phyloP scores from a whole-genome alignment of 192 early-diverging fungal species.

The Entomortierella parvispora region DNA sequence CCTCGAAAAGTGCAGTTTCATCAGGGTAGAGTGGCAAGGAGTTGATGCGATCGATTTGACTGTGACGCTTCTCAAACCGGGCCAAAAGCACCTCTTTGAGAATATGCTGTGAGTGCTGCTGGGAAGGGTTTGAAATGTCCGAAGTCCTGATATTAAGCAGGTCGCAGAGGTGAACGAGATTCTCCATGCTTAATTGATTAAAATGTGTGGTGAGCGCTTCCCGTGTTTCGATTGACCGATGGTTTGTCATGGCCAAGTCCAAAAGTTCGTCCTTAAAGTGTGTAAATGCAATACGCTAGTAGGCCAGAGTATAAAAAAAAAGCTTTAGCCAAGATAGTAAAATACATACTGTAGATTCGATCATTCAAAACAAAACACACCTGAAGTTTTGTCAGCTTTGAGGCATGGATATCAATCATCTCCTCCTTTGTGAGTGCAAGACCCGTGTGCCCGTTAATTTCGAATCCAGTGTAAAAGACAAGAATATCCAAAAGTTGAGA shows the following conservation, averaged over 20 bases:
- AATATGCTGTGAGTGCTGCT: conserved; percentile 57
- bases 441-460: conserved; percentile 87
- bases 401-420: conserved; percentile 70
- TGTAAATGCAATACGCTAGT: conserved; percentile 73
- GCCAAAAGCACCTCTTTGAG: conserved; percentile 65
- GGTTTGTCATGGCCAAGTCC: conserved; percentile 78
- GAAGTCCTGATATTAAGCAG: conserved; percentile 71
- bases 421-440: conserved; percentile 72
- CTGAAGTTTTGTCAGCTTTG: conserved; percentile 75
- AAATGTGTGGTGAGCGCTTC: conserved; percentile 64
- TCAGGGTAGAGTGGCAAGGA: conserved; percentile 81
- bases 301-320: neutral
- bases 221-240: conserved; percentile 70
- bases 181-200: conserved; percentile 51
- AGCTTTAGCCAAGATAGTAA: conserved; percentile 2
- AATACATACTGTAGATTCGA: too few species aligned
- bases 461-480: conserved; percentile 79
- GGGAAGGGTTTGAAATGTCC: conserved; percentile 27
- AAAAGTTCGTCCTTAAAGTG: conserved; percentile 74
- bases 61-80: conserved; percentile 66
- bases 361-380: too few species aligned
- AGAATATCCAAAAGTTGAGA: conserved; percentile 76
- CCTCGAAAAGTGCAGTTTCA: conserved; percentile 79
- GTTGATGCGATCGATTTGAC: conserved; percentile 79
- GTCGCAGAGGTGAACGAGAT: conserved; percentile 67